Conservation (phyloP, 108 stramenopile species). For the Skeletonema tropicum region DNA sequence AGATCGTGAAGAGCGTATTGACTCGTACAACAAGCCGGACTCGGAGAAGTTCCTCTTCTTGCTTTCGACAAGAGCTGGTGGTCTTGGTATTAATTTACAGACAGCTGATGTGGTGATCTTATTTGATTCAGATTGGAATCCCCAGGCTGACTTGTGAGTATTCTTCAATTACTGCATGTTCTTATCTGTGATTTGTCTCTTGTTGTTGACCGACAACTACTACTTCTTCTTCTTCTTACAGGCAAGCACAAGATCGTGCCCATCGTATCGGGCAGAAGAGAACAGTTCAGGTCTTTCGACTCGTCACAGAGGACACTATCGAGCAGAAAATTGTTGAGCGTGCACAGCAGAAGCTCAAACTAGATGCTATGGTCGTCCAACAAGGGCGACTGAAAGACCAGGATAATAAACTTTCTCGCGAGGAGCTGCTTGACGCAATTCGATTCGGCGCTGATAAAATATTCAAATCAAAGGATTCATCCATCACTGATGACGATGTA, state of each 20-base stretch:
- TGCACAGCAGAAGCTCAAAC: constrained; percentile 99
- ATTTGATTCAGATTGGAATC: constrained; percentile 98
- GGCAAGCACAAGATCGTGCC: constrained; percentile 93
- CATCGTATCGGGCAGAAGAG: constrained; percentile 97
- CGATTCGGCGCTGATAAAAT: constrained; percentile 98
- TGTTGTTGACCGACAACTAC: neutral
- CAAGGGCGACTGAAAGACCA: constrained; percentile 80
- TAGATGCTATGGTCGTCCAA: constrained; percentile 99
- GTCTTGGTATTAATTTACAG: constrained; percentile 91
- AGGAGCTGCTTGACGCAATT: constrained; percentile 88
- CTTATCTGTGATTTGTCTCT: neutral
- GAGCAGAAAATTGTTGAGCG: constrained; percentile 99
- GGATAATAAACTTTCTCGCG: constrained; percentile 68
- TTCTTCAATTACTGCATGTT: neutral
- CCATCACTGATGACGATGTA: constrained; percentile 95
- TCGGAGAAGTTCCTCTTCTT: constrained; percentile 91
- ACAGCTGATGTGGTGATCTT: constrained; percentile 95
- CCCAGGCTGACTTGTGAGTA: constrained; percentile 94
- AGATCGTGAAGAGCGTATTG: constrained; percentile 94
- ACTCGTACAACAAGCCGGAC: constrained; percentile 89
- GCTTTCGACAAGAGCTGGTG: constrained; percentile 92
- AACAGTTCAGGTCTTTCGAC: constrained; percentile 94
- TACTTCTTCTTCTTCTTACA: neutral
- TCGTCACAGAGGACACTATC: constrained; percentile 97
- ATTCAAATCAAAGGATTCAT: constrained; percentile 89